These are phyloP conservation scores for Ceratopteris richardii DNA, from an alignment of 75 land plant genomes.

Conservation along the genomic window DNA sequence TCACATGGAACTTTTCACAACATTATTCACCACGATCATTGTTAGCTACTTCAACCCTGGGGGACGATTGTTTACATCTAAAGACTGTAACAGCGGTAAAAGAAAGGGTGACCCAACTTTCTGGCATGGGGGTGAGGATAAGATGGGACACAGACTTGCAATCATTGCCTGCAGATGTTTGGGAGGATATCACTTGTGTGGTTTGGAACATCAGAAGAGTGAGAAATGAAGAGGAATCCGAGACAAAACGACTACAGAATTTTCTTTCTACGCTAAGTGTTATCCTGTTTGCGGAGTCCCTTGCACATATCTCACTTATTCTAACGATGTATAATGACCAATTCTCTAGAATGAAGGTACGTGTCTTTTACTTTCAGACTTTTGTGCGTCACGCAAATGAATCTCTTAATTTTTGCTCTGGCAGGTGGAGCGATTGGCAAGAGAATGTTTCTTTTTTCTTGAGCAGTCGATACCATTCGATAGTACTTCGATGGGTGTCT, in stretches of 20 bases:
- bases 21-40: slow-evolving; percentile 28
- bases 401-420: background rate
- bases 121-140: slow-evolving; percentile 16
- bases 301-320: slow-evolving; percentile 25
- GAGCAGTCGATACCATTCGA: slow-evolving; percentile 46
- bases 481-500: slow-evolving; percentile 37
- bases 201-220: slow-evolving; percentile 37
- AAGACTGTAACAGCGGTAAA: slow-evolving; percentile 6
- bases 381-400: too few relatives aligned
- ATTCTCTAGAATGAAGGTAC: slow-evolving; percentile 57
- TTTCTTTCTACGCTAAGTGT: slow-evolving; percentile 45
- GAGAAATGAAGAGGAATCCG: slow-evolving; percentile 17
- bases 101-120: slow-evolving; percentile 8
- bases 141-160: slow-evolving; percentile 23
- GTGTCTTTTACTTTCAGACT: too few relatives aligned
- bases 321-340: slow-evolving; percentile 50
- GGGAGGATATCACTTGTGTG: slow-evolving; percentile 41
- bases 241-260: slow-evolving; percentile 15
- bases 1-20: slow-evolving; percentile 28
- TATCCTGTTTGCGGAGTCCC: slow-evolving; percentile 26
- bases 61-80: too few relatives aligned
- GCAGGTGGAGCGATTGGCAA: slow-evolving; percentile 53
- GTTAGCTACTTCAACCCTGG: slow-evolving; percentile 22
- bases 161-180: slow-evolving; percentile 24
- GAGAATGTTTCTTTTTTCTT: slow-evolving; percentile 60